phyloP scores from a whole-genome alignment of 805 yeast genomes.

The Candida boleticola region DNA sequence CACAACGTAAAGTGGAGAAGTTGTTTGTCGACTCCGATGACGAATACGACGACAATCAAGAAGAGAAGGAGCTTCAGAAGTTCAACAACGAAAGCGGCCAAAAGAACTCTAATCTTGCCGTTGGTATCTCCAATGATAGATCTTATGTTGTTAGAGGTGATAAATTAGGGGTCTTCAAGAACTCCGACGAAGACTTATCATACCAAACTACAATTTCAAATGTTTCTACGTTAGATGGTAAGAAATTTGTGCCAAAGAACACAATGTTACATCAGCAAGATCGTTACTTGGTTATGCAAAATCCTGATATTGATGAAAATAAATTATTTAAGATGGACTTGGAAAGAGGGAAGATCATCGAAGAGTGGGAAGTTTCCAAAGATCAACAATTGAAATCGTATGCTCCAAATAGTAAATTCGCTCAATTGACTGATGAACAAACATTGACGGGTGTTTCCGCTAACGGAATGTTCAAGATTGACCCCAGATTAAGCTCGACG shows the following conservation, averaged over 20 bases:
- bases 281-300: constrained; percentile 63
- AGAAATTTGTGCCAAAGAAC: constrained; percentile 50
- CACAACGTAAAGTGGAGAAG: constrained; percentile 6
- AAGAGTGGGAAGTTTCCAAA: constrained; percentile 65
- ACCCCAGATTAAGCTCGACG: constrained; percentile 64
- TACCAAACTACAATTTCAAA: constrained; percentile 68
- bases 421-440: constrained; percentile 71
- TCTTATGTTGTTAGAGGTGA: constrained; percentile 79
- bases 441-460: constrained; percentile 69
- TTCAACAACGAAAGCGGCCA: constrained; percentile 24
- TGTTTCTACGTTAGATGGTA: constrained; percentile 51
- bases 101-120: constrained; percentile 63
- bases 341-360: constrained; percentile 77
- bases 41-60: constrained; percentile 35
- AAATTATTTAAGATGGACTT: constrained; percentile 73
- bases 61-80: constrained; percentile 23
- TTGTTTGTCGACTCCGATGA: constrained; percentile 14
- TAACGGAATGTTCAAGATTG: constrained; percentile 69
- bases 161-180: constrained; percentile 75
- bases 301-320: constrained; percentile 36
- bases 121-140: constrained; percentile 68
- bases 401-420: constrained; percentile 71
- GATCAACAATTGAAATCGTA: constrained; percentile 53
- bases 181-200: constrained; percentile 50
- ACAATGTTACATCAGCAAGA: constrained; percentile 81